phyloP scores from a whole-genome alignment of 148 eudicot species.

The Vaccinium macrocarpon region DNA sequence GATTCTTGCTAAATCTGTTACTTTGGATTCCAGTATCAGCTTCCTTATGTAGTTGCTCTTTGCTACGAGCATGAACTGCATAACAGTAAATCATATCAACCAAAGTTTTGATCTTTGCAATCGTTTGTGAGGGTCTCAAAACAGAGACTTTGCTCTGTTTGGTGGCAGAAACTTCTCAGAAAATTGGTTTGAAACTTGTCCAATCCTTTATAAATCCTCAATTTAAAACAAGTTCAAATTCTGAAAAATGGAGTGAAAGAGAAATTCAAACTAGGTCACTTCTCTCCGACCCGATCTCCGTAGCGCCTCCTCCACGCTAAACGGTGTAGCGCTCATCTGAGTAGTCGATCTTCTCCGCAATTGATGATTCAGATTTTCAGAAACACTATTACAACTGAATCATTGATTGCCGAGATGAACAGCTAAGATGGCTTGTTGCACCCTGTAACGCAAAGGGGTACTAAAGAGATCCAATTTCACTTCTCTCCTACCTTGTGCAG shows the following conservation, averaged over 20 bases:
- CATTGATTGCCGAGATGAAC: too few species aligned
- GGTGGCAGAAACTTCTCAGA: not conserved
- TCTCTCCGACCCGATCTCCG: conserved; percentile 33
- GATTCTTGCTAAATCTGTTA: conserved; percentile 53
- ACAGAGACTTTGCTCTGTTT: not conserved
- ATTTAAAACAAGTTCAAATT: not conserved
- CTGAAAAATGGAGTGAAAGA: not conserved
- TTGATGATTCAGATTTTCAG: too few species aligned
- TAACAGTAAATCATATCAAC: not conserved
- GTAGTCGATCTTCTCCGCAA: too few species aligned
- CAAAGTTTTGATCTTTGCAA: not conserved
- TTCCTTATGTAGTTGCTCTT: conserved; percentile 89
- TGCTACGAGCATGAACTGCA: conserved; percentile 90
- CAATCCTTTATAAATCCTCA: too few species aligned
- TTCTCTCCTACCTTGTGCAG: conserved; percentile 77
- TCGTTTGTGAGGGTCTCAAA: not conserved
- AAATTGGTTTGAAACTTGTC: too few species aligned
- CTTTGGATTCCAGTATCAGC: conserved; percentile 65
- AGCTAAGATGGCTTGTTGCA: too few species aligned
- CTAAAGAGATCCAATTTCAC: too few species aligned
- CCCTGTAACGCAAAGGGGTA: too few species aligned
- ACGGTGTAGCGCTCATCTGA: too few species aligned
- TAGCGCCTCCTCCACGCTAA: too few species aligned
- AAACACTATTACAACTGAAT: too few species aligned
- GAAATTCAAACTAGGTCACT: not conserved